These are phyloP conservation scores for Pythium insidiosum DNA, from an alignment of 352 stramenopile genomes.

Conservation along the genomic window DNA sequence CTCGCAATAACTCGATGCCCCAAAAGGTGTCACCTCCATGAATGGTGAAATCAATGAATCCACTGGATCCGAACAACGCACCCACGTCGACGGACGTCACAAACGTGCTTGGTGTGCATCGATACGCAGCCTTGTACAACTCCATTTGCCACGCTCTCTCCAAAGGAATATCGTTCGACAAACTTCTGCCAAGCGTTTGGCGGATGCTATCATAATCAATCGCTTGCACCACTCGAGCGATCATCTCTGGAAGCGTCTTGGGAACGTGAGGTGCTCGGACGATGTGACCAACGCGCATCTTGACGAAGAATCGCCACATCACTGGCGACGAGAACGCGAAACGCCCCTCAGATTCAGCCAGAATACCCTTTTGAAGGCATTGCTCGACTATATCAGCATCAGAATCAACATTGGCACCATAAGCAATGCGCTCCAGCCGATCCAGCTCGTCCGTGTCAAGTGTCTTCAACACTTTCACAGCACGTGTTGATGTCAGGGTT, in stretches of 20 bases:
- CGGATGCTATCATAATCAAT: slow-evolving; percentile 15
- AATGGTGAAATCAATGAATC: slow-evolving; percentile 16
- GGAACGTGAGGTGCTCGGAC: slow-evolving; percentile 7
- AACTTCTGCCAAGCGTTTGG: neutral
- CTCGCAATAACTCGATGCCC: too few species aligned
- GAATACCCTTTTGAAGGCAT: slow-evolving; percentile 10
- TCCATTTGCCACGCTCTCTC: slow-evolving; percentile 19
- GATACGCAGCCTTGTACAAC: slow-evolving; percentile 17
- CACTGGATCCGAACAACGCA: slow-evolving; percentile 14
- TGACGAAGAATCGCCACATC: slow-evolving; percentile 16
- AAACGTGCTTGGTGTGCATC: slow-evolving; percentile 8
- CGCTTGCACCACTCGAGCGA: slow-evolving; percentile 2
- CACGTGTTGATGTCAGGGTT: slow-evolving; percentile 8
- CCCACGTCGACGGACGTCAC: slow-evolving; percentile 13
- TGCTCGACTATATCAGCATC: slow-evolving; percentile 7
- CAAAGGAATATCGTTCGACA: too few species aligned
- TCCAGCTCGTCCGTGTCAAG: slow-evolving; percentile 10
- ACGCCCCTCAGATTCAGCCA: slow-evolving; percentile 3
- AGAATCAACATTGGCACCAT: too few species aligned
- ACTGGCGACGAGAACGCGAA: slow-evolving; percentile 12
- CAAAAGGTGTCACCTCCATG: slow-evolving; percentile 3
- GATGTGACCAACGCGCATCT: slow-evolving; percentile 13
- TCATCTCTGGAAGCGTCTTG: slow-evolving; percentile 8
- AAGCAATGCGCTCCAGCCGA: slow-evolving; percentile 4
- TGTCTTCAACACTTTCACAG: slow-evolving; percentile 10